Base-by-base conservation (phyloP, 2,329 filamentous ascomycete species). In the Epichloe uncinata region DNA sequence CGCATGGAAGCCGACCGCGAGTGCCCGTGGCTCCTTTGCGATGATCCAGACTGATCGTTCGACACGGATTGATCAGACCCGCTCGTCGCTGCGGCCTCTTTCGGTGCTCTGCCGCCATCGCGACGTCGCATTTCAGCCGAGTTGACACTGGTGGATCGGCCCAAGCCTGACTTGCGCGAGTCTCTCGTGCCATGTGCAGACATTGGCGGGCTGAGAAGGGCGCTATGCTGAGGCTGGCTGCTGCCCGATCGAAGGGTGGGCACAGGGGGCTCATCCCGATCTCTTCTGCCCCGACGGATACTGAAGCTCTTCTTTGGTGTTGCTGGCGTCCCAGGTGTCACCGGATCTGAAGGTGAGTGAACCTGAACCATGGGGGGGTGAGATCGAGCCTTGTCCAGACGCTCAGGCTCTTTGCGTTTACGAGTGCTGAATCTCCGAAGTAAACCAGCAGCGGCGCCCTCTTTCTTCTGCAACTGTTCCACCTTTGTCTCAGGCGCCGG, bases 351-450 rank as follows among this genome's bases (percentile, higher is more conserved):
- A 9, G 87, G 85, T 15, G 84, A 81, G 58, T 91, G 87, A n/a
- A 93, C 81, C 49, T 85, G 86, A 36, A 95, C 77, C 42, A 77
- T 67, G 85, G 82, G 87, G 86, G 87, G 86, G 45, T 84, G 81
- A 38, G 84, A 83, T 12, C 81, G 77, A 54, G 79, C 79, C 58
- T 72, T 79, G 50, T 81, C 74, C 52, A 77, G 72, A 52, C 75
- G 77, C 67, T 78, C 79, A 57, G 74, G 77, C 56, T 85, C 87
- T 64, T 78, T 80, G 50, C 83, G 79, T 59, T 84, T 81, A 55
- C 91, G 81, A 7, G 93, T 97, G 69, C 91, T 97, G 64, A 98
- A 90, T 37, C 93, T 80, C 56, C 93, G 79, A 45, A 98, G 72
- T 47, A 98, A 73, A 30, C 90, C 87, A 26, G 82, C 85, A 36